Base-by-base conservation (phyloP, 2,329 filamentous ascomycete genomes). In the Elsinoe arachidis region DNA sequence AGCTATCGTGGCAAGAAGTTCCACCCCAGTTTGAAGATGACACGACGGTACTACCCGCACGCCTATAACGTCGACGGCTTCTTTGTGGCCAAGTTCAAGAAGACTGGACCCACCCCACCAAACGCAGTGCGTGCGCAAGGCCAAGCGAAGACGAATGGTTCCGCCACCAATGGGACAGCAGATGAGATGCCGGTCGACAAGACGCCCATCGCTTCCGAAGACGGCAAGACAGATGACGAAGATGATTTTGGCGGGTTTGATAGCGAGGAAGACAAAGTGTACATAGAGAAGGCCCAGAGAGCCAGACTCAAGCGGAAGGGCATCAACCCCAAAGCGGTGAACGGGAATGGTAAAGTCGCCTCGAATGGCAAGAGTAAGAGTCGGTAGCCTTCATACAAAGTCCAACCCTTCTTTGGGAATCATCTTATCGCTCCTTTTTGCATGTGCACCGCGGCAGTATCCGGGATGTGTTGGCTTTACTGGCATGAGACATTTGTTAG, bases 31-130 rank as follows among this genome's bases (percentile, higher is more conserved):
- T 83, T 99, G 77, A 88, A 86, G 68, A 78, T 91, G 69, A 91
- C 90, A 14, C 79, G 89, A 62, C 80, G 91, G 58, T 96, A 90
- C 77, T 96, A 95, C 74, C 90, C 90, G 0, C 90, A 96, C 70
- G 82, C 87, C 17, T 90, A 93, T 77, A 96, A 96, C 74, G 90
- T 99, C 34, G 93, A 97, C 71, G 93, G 93, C 62, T 99, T 99
- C 84, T 99, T 90, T 70, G 93, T 99, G 61, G 89, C 90, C 67
- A 99, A 99, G 74, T 87, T 99, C 75, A 91, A 95, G 74, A 99
- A 99, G 80, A 83, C 83, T 14, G 92, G 84, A 0, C 87, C 89
- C 2, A 88, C 87, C 39, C 85, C 88, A 1, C 74, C 78, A 58
- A 82, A 80, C 56, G 77, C 80, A 1, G 75, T 80, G 7, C 67